Evolutionary conservation across 257 asterid species (phyloP), one percentile per base, ranked within the genome.

Genomic region (Penstemon eatonii): DNA sequence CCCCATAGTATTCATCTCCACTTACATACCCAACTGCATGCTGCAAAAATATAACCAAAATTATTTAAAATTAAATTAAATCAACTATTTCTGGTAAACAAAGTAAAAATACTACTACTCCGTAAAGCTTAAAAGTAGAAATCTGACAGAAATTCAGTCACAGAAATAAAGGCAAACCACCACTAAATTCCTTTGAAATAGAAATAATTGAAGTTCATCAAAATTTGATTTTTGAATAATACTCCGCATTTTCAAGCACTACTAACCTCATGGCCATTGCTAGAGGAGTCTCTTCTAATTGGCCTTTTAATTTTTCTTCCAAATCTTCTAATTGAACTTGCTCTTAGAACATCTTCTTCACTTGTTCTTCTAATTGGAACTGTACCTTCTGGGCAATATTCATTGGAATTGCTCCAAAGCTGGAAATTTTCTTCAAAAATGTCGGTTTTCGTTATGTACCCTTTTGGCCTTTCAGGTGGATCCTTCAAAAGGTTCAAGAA

Each of bases 1-100:
- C 95, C 36, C 96, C 98, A 67, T 89, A 91, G 47, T 85, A 91
- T 62, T 81, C 77, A 37, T 83, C 87, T 69, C 98, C 96, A 73
- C 72, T 85, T 50, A 87, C 96, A 84, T 89, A 91, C 42, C 98
- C 98, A 46, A 91, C 96, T 2, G 98, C 98, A 80, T 91, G 98
- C 98, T 91, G 81, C 57, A 70, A 38, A 56, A 39, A n/a, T 25
- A 53, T 18, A 8, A 40, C 9, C 7, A 45, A 42, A 62, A 10
- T 44, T 43, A 6, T 38, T 18, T 10, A 11, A 13, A 60, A 58
- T 13, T 8, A 46, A 43, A 62, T 15, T 62, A 13, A 64, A 36
- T 37, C 5, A 12, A 15, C 3, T 8, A n/a, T 4, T 40, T 60
- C 0, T 38, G 5, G 66, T 7, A 60, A 60, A 46, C 4, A 4